Base-by-base conservation (phyloP, 139 green algal genomes). In the Asterochloris sp. region DNA sequence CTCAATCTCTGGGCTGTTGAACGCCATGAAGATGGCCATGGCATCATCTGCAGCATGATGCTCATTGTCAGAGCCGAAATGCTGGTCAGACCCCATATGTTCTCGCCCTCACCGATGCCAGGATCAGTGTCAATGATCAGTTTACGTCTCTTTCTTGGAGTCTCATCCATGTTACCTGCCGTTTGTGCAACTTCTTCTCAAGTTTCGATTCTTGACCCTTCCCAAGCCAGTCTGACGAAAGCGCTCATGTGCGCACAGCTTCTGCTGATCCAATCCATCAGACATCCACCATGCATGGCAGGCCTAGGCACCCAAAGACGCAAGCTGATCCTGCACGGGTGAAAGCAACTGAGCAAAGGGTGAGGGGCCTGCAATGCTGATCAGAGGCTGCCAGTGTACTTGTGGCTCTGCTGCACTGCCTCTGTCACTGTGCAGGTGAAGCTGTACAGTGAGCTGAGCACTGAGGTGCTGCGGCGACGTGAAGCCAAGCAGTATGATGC, bases 41-140 rank as follows among this genome's bases (percentile, higher is more conserved):
- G 90, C 86, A 80, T 98, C 94, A 81, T 98, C 94, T 93, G 85
- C 27, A 73, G 11, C 11, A n/a, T 10, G 8, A 69, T 64, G 6
- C 16, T 63, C 21, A 11, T 10, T 54, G 38, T 54, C 38, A 54
- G 38, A 54, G 38, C 38, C 38, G 6, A 54, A 2, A 54, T 54
- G 38, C 38, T 54, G 38, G 38, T 54, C 38, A 54, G 6, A 54
- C 38, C 38, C 38, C 27, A 29, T 6, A 63, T 74, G 38, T 54
- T 54, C 38, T 67, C 2, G 8, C 73, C 17, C 90, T 66, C 60
- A 94, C 91, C 91, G 0, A 95, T 84, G 10, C 92, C 91, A 15
- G 92, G 92, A 80, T 96, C 91, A 0, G 92, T 96, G 82, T 95
- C 92, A 60, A 96, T 94, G 73, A 96, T 93, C 10, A 95, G 85